Evolutionary conservation across 371 early-diverging fungal genomes (phyloP).

Genomic region (Homolaphlyctis polyrhiza): DNA sequence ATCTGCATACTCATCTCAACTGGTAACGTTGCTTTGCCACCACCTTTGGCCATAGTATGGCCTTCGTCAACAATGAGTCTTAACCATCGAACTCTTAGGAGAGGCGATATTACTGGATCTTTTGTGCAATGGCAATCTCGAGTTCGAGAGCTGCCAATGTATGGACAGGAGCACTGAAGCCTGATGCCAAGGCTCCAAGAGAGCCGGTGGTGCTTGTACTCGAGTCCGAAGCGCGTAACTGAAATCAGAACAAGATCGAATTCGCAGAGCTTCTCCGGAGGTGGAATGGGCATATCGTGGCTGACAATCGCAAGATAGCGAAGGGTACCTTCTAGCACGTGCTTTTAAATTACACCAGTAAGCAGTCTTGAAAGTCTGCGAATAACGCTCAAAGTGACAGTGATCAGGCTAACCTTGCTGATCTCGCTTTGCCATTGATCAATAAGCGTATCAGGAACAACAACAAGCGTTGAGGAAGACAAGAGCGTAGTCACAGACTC

Average conservation of each 20-base stretch:
- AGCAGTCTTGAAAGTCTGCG: slow-evolving; percentile 17
- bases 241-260: slow-evolving; percentile 65
- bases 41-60: slow-evolving; percentile 44
- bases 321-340: slow-evolving; percentile 7
- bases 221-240: slow-evolving; percentile 54
- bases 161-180: slow-evolving; percentile 34
- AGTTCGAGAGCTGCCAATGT: slow-evolving; percentile 21
- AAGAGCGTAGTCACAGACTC: slow-evolving; percentile 38
- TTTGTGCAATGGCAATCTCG: slow-evolving; percentile 8
- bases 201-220: slow-evolving; percentile 47
- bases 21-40: slow-evolving; percentile 28
- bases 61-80: slow-evolving; percentile 75
- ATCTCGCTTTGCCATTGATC: slow-evolving; percentile 72
- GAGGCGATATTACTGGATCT: slow-evolving; percentile 48
- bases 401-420: slow-evolving; percentile 44
- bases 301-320: slow-evolving; percentile 5
- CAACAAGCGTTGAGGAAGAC: slow-evolving; percentile 59
- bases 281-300: slow-evolving; percentile 32
- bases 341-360: too few relatives aligned
- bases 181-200: slow-evolving; percentile 17
- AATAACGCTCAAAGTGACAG: background rate
- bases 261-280: slow-evolving; percentile 38
- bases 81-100: slow-evolving; percentile 67
- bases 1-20: slow-evolving; percentile 49
- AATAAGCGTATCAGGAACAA: slow-evolving; percentile 71